These are phyloP conservation scores for Talaromyces liani DNA, from an alignment of 495 filamentous ascomycete genomes.

Conservation along the genomic window DNA sequence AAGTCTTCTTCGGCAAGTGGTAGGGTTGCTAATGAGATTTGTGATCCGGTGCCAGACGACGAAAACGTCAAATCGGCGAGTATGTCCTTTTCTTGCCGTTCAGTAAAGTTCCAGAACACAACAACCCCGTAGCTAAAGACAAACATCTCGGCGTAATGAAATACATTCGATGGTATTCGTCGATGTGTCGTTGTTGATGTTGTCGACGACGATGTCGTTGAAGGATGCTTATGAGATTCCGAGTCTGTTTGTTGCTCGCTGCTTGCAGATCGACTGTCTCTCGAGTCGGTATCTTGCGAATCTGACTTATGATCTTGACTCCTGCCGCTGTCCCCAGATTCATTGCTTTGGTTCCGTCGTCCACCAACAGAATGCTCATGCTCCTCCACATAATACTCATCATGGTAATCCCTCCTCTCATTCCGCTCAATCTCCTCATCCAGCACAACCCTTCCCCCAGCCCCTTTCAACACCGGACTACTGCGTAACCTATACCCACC, in stretches of 20 bases:
- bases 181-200: conserved; percentile 20
- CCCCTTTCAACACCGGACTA: conserved; percentile 83
- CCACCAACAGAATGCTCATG: conserved; percentile 28
- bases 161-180: conserved; percentile 54
- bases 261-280: conserved; percentile 9
- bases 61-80: conserved; percentile 94
- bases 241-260: conserved; percentile 1
- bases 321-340: neutral
- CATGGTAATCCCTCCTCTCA: conserved; percentile 81
- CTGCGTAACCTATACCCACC: conserved; percentile 84
- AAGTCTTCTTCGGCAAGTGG: conserved; percentile 79
- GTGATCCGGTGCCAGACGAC: conserved; percentile 43
- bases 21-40: conserved; percentile 56
- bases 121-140: conserved; percentile 97
- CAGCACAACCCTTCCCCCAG: conserved; percentile 84
- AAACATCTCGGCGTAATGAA: conserved; percentile 89
- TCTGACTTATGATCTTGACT: neutral
- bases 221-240: conserved; percentile 1
- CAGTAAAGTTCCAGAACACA: conserved; percentile 98
- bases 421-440: conserved; percentile 97
- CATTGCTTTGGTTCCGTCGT: neutral
- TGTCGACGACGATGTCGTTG: conserved; percentile 14
- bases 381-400: conserved; percentile 68
- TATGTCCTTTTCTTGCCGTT: conserved; percentile 92
- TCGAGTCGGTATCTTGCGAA: neutral